Base-by-base conservation (phyloP, 2,329 filamentous ascomycete species). In the Arachnopeziza araneosa region DNA sequence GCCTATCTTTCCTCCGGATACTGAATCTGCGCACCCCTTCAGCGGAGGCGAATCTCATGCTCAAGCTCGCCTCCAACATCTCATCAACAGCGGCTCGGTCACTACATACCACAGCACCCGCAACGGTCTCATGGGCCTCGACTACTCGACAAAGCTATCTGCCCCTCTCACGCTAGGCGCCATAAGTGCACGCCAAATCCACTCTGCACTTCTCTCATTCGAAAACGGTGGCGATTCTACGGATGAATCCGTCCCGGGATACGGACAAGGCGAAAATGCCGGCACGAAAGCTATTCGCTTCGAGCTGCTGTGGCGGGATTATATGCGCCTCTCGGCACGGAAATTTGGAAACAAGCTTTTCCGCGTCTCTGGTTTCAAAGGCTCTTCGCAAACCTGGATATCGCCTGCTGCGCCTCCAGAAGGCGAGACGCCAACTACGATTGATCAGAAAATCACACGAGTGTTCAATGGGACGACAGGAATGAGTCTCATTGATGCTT, bases 241-340 rank as follows among this genome's bases (percentile, higher is more conserved):
- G 23, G 69, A 64, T 54, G 62, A 62, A 24, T 59, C 48, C 10
- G 64, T 64, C 8, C 52, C 58, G 24, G 70, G 87, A 0, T 92
- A 85, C 59, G 87, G 84, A 0, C 73, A 85, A 55, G 89, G 89
- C 0, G 87, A 92, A 71, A 92, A 88, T 56, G 82, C 84, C 30
- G 89, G 90, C 0, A 91, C 88, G 0, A 81, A 81, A 36, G 82
- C 79, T 0, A 80, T 93, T 1, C 83, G 90, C 0, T 87, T 90
- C 59, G 89, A 93, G 69, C 77, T 95, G 0, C 73, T 93, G 0
- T 91, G 88, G 89, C 78, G 90, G 50, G 90, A 93, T 68, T 93
- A 93, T 68, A 91, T 93, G 86, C 80, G 88, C 0, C 80, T 93
- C 0, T 91, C 87, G 69, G 86, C 84, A 6, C 80, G 81, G 32